These are phyloP conservation scores for Eremochloa ophiuroides DNA, from an alignment of 176 grass and related monocot genomes.

Conservation along the genomic window DNA sequence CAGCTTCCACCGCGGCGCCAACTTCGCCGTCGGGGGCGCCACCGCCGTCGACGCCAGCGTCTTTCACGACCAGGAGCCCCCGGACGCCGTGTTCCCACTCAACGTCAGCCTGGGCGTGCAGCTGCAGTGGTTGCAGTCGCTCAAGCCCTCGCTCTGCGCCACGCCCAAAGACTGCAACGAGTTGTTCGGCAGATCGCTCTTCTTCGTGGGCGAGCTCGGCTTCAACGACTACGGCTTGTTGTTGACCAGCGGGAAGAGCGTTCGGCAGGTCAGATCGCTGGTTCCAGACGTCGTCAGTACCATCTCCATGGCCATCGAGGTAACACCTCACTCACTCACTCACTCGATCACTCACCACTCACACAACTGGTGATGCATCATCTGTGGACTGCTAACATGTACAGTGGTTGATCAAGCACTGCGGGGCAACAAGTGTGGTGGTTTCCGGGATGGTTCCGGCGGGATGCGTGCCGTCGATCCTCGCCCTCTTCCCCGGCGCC, in stretches of 20 bases:
- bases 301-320: constrained; percentile 49
- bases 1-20: constrained; percentile 36
- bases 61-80: not conserved
- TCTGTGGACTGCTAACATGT: too few species aligned
- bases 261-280: constrained; percentile 16
- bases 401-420: constrained; percentile 33
- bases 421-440: not conserved
- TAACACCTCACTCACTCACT: too few species aligned
- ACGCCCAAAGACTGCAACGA: constrained; percentile 28
- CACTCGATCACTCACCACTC: too few species aligned
- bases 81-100: not conserved
- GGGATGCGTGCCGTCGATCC: constrained; percentile 36
- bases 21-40: constrained; percentile 43
- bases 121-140: constrained; percentile 40
- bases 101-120: constrained; percentile 41
- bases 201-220: constrained; percentile 42
- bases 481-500: not conserved
- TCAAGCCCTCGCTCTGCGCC: constrained; percentile 43
- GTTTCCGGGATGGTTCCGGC: constrained; percentile 11
- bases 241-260: not conserved
- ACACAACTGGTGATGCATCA: too few species aligned
- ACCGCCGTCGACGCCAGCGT: constrained; percentile 26
- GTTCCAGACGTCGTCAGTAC: constrained; percentile 22
- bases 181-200: constrained; percentile 39
- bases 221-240: constrained; percentile 40